These are phyloP conservation scores for Coemansia sp. DNA, from an alignment of 192 early-diverging fungal species.

Conservation along the genomic window DNA sequence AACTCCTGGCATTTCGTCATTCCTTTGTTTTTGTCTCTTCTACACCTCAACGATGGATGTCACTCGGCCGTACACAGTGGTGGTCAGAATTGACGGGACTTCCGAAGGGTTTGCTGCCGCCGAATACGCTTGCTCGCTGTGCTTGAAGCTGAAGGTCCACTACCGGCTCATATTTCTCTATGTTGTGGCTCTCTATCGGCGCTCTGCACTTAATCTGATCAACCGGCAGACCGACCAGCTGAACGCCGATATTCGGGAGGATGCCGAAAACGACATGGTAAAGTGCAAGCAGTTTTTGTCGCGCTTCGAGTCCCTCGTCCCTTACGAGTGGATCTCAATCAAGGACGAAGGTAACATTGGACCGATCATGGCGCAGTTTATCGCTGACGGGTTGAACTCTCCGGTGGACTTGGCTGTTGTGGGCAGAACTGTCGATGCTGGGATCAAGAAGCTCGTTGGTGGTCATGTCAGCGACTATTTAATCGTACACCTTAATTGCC, in stretches of 20 bases:
- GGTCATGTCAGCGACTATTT: conserved; percentile 44
- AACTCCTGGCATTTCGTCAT: no score
- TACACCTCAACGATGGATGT: conserved; percentile 5
- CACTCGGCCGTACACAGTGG: conserved; percentile 41
- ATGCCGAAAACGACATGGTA: conserved; percentile 41
- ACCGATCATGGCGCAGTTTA: conserved; percentile 37
- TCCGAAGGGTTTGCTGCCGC: conserved; percentile 46
- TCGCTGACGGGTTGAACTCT: conserved; percentile 28
- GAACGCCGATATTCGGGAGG: conserved; percentile 49
- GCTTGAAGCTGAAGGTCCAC: conserved; percentile 46
- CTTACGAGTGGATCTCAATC: conserved; percentile 50
- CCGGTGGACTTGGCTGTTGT: conserved; percentile 42
- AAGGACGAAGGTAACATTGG: conserved; percentile 47
- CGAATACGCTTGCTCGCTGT: conserved; percentile 46
- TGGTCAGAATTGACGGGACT: conserved; percentile 37
- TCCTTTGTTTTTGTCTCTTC: not conserved
- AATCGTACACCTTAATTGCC: conserved; percentile 24
- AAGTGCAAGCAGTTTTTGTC: conserved; percentile 50
- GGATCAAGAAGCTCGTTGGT: conserved; percentile 32
- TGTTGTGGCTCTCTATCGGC: conserved; percentile 43
- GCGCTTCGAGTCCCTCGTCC: conserved; percentile 46
- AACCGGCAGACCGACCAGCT: conserved; percentile 49
- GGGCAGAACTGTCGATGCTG: conserved; percentile 20
- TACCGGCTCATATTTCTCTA: conserved; percentile 48
- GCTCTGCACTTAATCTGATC: conserved; percentile 32